Evolutionary conservation across 192 early-diverging fungal genomes (phyloP).

Genomic region (Spizellomyces punctatus): DNA sequence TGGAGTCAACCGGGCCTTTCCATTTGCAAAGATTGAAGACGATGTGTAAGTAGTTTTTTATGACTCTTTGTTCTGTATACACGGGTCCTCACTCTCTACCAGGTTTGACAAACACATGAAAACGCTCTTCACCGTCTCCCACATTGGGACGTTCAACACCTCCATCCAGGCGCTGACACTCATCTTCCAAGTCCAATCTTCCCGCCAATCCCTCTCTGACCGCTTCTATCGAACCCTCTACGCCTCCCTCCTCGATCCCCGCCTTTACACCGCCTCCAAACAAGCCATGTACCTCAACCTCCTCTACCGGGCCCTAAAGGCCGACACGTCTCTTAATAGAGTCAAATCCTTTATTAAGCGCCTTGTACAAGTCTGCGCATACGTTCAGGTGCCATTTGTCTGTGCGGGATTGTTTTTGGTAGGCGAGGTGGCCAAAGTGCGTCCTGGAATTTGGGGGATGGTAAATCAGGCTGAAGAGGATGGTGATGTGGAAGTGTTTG

Average conservation of each 20-base stretch:
- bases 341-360: constrained; percentile 89
- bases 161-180: constrained; percentile 91
- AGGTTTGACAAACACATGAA: constrained; percentile 78
- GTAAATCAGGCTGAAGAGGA: constrained; percentile 69
- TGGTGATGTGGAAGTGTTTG: constrained; percentile 63
- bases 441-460: constrained; percentile 64
- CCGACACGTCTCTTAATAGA: constrained; percentile 68
- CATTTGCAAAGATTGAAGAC: constrained; percentile 83
- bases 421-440: constrained; percentile 62
- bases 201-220: constrained; percentile 65
- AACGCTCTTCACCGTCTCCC: constrained; percentile 88
- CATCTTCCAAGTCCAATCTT: constrained; percentile 73
- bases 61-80: background rate
- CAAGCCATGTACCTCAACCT: constrained; percentile 95
- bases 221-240: constrained; percentile 92
- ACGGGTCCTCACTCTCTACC: constrained; percentile 20
- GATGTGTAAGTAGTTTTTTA: constrained; percentile 44
- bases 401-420: constrained; percentile 85
- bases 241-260: constrained; percentile 82
- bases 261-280: constrained; percentile 76
- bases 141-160: constrained; percentile 88
- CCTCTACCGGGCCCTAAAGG: constrained; percentile 79
- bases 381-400: constrained; percentile 79
- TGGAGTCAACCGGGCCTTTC: constrained; percentile 94
- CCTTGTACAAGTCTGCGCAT: constrained; percentile 68